phyloP scores from a whole-genome alignment of 495 filamentous ascomycete genomes.

The Neurospora sp. region DNA sequence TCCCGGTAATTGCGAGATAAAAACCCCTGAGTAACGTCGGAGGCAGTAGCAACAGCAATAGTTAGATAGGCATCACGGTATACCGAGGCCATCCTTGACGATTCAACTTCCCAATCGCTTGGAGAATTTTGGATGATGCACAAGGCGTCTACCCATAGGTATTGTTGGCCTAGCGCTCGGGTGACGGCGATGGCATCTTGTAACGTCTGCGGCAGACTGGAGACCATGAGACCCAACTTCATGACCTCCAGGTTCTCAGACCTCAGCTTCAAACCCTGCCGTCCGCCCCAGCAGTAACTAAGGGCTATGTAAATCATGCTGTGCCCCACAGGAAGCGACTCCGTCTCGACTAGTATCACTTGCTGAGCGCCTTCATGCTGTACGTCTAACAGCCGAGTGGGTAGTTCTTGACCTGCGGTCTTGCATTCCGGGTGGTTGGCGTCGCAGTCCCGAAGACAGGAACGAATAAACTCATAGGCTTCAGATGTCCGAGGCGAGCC shows the following conservation, averaged over 20 bases:
- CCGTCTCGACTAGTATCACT: not conserved
- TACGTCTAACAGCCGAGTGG: not conserved
- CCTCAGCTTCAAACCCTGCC: not conserved
- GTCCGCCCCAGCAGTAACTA: conserved; percentile 2
- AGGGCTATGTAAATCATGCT: not conserved
- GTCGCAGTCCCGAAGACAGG: not conserved
- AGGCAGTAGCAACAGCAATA: not conserved
- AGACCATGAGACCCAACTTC: not conserved
- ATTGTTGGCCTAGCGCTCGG: not conserved
- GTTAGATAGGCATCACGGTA: conserved; percentile 4
- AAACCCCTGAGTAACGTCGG: conserved; percentile 1
- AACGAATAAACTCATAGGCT: not conserved
- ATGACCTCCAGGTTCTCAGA: not conserved
- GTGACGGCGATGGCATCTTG: conserved; percentile 1
- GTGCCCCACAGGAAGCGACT: not conserved
- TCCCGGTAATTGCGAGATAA: not conserved
- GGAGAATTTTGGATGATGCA: conserved; percentile 5
- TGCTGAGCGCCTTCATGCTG: not conserved
- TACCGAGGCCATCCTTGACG: conserved; percentile 5
- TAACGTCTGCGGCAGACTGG: not conserved
- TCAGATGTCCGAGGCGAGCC: not conserved
- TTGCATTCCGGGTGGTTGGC: not conserved
- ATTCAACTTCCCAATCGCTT: conserved; percentile 6
- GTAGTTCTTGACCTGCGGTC: not conserved
- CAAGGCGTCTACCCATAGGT: conserved; percentile 1